Base-by-base conservation (phyloP, 768 basidiomycete species). In the Rhizopogon rudus region DNA sequence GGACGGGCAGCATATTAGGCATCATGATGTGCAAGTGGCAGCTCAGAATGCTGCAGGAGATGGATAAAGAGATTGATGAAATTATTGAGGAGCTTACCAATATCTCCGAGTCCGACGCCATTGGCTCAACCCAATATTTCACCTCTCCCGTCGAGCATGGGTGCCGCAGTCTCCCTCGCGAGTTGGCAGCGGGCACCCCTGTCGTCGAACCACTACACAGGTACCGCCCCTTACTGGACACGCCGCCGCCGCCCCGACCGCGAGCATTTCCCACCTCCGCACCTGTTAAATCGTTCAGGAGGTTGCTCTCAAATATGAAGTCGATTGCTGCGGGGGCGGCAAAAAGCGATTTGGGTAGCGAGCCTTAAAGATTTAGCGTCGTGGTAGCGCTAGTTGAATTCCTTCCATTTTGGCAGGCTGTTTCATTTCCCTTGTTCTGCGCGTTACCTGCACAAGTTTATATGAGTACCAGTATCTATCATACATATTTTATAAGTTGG, bases 121-220 rank as follows among this genome's bases (percentile, higher is more conserved):
- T 25, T 25, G 25, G 4, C 25, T 25, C 25, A 25, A 25, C 54
- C 45, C 25, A 69, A 69, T 6, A 61, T 44, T 70, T 69, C 12
- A 61, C 57, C 45, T 71, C 71, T 44, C 63, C 61, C 6, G 17
- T 71, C 39, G 69, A 62, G 25, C 54, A 55, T 43, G 71, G 71
- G 39, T 71, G 66, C 51, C 64, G 57, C 14, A 70, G 68, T 46
- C 64, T 55, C 44, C 60, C 63, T 57, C 54, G 56, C n/a, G 58
- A 49, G 35, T 13, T 12, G 10, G 9, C 10, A 1, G 10, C 10
- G 31, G 31, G 31, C 31, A 31, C 31, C 6, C 31, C 31, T 7
- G 7, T 31, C 12, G 35, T 13, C 10, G 2, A 3, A 13, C 59
- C 58, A 39, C 46, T 56, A 22, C 39, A 49, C 35, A 54, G 55